Base-by-base conservation (phyloP, 2,329 filamentous ascomycete genomes). In the Incumbomyces lentus region DNA sequence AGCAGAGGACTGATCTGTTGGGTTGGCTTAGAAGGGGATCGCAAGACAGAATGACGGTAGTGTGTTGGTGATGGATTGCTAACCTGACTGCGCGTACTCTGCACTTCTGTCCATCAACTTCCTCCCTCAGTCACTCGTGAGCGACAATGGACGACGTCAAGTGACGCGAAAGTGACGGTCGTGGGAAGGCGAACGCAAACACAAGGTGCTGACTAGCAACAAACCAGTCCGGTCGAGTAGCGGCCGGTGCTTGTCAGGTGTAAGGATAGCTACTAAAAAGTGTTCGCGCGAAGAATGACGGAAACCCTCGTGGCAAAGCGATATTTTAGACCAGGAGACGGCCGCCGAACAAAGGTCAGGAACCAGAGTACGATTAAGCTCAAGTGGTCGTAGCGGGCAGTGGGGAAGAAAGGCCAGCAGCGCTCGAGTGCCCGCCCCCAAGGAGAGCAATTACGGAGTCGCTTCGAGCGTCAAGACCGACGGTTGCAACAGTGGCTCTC, bases 1-100 rank as follows among this genome's bases (percentile, higher is more conserved):
- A 84, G 85, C 83, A 85, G 88, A 86, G 70, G 84, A 76, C 76
- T 86, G 86, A 84, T 94, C 89, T 92, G 84, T 80, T 37, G 43
- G 47, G 18, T 50, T 49, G 44, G 54, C 44, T 46, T 46, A 57
- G 52, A 51, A 51, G 26, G 40, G 50, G 55, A 30, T 55, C 49
- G 39, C 36, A 16, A 31, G 17, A 16, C 43, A 45, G 44, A 48
- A 70, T 73, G 79, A 74, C 72, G 71, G 75, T 68, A 74, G 75
- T 67, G 73, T 74, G 70, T 73, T 65, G 77, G 75, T 71, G 79
- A 81, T 79, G 67, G 29, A 12, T 75, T 64, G 81, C 83, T 86
- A 86, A 87, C 83, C 84, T 86, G 83, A 79, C 79, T 87, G 83
- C 79, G 82, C 78, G 73, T 85, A 88, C 68, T 86, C 83, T 64